phyloP scores from a whole-genome alignment of 2,329 filamentous ascomycete genomes.

The Ambrosiella xylebori region DNA sequence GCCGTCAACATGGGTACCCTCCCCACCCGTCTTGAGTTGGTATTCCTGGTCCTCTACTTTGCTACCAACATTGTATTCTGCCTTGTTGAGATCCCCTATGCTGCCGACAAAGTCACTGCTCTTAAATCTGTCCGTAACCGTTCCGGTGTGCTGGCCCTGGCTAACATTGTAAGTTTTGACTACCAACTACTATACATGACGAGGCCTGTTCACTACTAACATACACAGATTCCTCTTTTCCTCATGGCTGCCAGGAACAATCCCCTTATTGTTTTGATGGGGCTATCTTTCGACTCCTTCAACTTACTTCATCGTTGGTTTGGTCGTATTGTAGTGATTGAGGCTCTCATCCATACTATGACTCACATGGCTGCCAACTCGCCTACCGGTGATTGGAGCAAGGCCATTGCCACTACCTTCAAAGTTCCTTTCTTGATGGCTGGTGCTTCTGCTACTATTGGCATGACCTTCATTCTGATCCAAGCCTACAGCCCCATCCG shows the following conservation, averaged over 20 bases:
- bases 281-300: slow-evolving; percentile 91
- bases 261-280: slow-evolving; percentile 62
- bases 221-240: slow-evolving; percentile 44
- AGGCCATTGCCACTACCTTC: slow-evolving; percentile 4
- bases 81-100: slow-evolving; percentile 45
- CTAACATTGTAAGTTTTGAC: slow-evolving; percentile 55
- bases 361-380: slow-evolving; percentile 12
- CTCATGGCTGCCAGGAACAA: slow-evolving; percentile 88
- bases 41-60: slow-evolving; percentile 40
- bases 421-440: slow-evolving; percentile 7
- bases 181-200: not conserved
- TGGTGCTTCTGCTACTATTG: slow-evolving; percentile 24
- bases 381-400: not conserved
- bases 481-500: slow-evolving; percentile 55
- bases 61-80: slow-evolving; percentile 51
- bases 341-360: slow-evolving; percentile 50
- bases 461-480: slow-evolving; percentile 45
- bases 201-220: not conserved
- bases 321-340: slow-evolving; percentile 53
- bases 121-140: slow-evolving; percentile 57
- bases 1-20: slow-evolving; percentile 45
- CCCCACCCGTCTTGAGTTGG: slow-evolving; percentile 44
- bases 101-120: slow-evolving; percentile 25
- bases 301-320: slow-evolving; percentile 61
- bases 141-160: slow-evolving; percentile 62